Percentiles rank a stretch among this genome's conserved stretches.
Conservation (phyloP, 2,329 filamentous ascomycete genomes). For the Bipolaris oryzae region DNA sequence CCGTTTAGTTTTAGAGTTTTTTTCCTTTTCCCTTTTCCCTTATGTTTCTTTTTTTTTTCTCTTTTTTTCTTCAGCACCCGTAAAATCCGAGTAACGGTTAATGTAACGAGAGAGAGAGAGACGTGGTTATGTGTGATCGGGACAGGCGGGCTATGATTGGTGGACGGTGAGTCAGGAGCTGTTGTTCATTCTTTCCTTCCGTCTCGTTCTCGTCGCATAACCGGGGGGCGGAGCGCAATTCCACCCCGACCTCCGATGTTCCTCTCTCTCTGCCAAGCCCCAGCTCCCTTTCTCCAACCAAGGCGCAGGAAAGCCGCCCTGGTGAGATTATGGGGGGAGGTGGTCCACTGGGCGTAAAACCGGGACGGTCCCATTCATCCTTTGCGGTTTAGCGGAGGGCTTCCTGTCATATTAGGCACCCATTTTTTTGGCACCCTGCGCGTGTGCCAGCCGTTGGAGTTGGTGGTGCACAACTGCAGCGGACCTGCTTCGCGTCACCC, state of each 20-base stretch:
- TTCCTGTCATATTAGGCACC: not conserved
- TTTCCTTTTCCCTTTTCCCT: too few species aligned
- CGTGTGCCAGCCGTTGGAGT: not conserved
- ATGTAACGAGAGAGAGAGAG: too few species aligned
- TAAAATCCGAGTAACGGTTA: too few species aligned
- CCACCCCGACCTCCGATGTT: slow-evolving; percentile 3
- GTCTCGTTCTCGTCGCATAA: slow-evolving; percentile 4
- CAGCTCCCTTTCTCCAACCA: not conserved
- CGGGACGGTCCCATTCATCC: not conserved
- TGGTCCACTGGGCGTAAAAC: not conserved
- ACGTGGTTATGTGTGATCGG: too few species aligned
- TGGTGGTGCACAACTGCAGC: not conserved
- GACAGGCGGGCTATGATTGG: not conserved
- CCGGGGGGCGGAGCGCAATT: slow-evolving; percentile 1
- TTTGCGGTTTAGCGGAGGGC: not conserved
- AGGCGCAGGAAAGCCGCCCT: not conserved
- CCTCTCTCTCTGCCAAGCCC: slow-evolving; percentile 1
- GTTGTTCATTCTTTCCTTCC: not conserved
- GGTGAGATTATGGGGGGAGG: not conserved
- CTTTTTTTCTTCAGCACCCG: too few species aligned
- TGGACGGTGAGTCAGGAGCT: not conserved
- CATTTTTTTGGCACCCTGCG: not conserved
- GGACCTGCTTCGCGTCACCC: too few species aligned
- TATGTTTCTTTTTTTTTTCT: not conserved
- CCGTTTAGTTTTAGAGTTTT: not conserved